Evolutionary conservation across 1,139 yeast species (phyloP), one percentile per base, ranked within the genome.

Genomic region (Saccharomyces hybrid): DNA sequence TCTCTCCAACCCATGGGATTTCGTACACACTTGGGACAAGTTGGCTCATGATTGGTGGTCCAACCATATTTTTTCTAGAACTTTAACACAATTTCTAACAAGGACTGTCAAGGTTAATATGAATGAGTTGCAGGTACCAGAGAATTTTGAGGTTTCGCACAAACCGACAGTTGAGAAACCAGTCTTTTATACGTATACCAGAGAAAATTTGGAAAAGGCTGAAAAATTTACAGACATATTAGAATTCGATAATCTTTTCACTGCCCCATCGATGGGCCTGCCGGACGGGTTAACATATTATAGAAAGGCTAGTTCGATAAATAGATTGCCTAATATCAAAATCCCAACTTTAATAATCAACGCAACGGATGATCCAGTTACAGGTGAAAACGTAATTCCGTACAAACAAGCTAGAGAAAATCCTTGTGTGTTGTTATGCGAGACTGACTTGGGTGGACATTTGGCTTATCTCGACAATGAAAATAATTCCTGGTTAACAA

Each of bases 381-480:
- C 84, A 28, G 83, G 88, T n/a, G 75, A 76, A 32, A 76, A 77
- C 52, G 76, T 83, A 52, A 78, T 88, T 44, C 96, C 96, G 1
- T 67, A 72, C 54, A 67, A 71, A 9, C 95, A 87, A 62, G 80
- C 82, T 9, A 63, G 64, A 48, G 70, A 75, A 49, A 89, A 89
- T 63, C 96, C 96, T 5, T 86, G 80, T 67, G 72, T 85, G 29
- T 72, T 81, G 34, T 69, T 87, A 63, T 73, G 85, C 9, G 78
- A 83, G 49, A 86, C 96, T 0, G 77, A 82, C 27, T 72, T 81
- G 34, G 97, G 97, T 52, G 97, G 97, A 7, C 97, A 90, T 70
- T 71, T 91, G 47, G 84, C 85, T 0, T 83, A 75, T 64, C 78
- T 81, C 29, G 76, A 82, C 60, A 68, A 72, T 3, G 71, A 78